Evolutionary conservation across 2,329 filamentous ascomycete species (phyloP).

Genomic region (Cytospora piceae): DNA sequence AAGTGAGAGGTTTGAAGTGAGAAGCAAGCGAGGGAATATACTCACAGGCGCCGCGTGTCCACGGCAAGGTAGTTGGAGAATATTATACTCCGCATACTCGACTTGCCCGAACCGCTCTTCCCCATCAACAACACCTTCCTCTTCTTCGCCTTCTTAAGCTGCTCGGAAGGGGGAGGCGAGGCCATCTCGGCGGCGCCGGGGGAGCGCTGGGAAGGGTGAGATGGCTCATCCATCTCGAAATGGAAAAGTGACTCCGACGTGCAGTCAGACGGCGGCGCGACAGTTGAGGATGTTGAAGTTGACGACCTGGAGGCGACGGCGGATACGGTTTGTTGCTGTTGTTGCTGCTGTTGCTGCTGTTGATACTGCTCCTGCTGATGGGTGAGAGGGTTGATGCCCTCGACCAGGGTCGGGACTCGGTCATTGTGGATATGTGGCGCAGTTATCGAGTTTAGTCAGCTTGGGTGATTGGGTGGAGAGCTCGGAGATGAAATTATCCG

Average conservation of each 20-base stretch:
- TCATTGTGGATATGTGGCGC: conserved; percentile 17
- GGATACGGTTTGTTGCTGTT: conserved; percentile 1
- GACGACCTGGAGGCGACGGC: background rate
- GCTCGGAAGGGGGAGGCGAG: conserved; percentile 40
- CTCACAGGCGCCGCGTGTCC: conserved; percentile 81
- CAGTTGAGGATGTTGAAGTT: background rate
- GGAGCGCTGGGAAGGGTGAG: conserved; percentile 9
- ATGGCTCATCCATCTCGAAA: conserved; percentile 24
- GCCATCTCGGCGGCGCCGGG: conserved; percentile 39
- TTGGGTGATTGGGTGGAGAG: too few relatives aligned
- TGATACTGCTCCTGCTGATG: background rate
- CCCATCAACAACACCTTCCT: conserved; percentile 90
- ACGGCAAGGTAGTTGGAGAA: conserved; percentile 99
- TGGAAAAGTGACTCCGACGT: conserved; percentile 13
- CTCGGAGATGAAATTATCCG: too few relatives aligned
- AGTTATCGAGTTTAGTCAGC: too few relatives aligned
- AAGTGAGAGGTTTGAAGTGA: background rate
- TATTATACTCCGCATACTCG: conserved; percentile 97
- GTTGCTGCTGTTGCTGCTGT: conserved; percentile 5
- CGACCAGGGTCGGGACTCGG: conserved; percentile 14
- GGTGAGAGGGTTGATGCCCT: conserved; percentile 17
- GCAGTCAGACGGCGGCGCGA: conserved; percentile 7
- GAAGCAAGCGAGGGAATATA: conserved; percentile 24
- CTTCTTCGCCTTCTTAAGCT: conserved; percentile 74
- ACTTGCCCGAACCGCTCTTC: conserved; percentile 96